Evolutionary conservation across 1,139 yeast species (phyloP).

Genomic region (Kodamaea fungicola): DNA sequence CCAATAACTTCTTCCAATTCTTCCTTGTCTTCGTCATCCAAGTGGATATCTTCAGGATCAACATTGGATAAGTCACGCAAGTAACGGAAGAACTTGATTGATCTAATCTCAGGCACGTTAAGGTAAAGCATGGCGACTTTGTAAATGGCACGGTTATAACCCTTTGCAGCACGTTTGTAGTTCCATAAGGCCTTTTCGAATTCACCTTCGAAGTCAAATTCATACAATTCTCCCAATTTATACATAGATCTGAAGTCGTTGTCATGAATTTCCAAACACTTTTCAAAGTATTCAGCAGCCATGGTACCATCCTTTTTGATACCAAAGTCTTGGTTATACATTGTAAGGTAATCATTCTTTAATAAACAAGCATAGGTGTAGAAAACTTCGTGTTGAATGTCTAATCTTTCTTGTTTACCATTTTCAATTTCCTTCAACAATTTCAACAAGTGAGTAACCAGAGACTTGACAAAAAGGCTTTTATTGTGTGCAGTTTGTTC

Average conservation of each 20-base stretch:
- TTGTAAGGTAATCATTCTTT: conserved; percentile 31
- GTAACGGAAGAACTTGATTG: conserved; percentile 35
- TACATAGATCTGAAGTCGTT: conserved; percentile 34
- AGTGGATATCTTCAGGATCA: conserved; percentile 30
- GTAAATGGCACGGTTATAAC: conserved; percentile 44
- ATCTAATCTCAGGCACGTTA: conserved; percentile 33
- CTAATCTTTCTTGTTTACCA: conserved; percentile 21
- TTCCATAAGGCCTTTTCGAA: conserved; percentile 33
- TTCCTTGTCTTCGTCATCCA: conserved; percentile 38
- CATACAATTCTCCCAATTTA: conserved; percentile 42
- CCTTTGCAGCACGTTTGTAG: conserved; percentile 41
- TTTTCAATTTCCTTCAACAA: conserved; percentile 34
- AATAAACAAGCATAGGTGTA: conserved; percentile 40
- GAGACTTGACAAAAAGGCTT: conserved; percentile 37
- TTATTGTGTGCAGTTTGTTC: conserved; percentile 33
- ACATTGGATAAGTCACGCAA: conserved; percentile 37
- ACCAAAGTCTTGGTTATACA: conserved; percentile 38
- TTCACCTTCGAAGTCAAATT: conserved; percentile 28
- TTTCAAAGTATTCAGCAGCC: conserved; percentile 33
- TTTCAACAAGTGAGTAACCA: conserved; percentile 38
- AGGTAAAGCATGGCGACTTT: conserved; percentile 40
- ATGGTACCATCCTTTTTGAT: conserved; percentile 27
- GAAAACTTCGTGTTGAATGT: conserved; percentile 24
- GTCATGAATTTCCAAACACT: conserved; percentile 31
- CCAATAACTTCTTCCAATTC: conserved; percentile 45